phyloP scores from a whole-genome alignment of 768 basidiomycete species.

The Rhodocollybia butyracea region DNA sequence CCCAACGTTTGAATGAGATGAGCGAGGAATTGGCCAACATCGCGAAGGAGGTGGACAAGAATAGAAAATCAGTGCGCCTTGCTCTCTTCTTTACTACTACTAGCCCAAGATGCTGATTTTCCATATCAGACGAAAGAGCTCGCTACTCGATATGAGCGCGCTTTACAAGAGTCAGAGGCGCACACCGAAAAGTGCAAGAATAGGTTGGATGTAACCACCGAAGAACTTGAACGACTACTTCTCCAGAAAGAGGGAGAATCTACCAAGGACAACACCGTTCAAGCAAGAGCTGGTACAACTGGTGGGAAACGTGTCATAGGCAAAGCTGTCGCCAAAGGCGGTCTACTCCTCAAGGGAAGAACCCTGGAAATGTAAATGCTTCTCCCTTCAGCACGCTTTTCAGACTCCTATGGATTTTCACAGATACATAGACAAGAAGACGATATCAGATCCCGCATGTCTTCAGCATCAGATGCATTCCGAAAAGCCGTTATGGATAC shows the following conservation, averaged over 20 bases:
- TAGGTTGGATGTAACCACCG: slow-evolving; percentile 84
- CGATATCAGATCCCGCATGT: slow-evolving; percentile 85
- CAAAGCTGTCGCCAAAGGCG: slow-evolving; percentile 90
- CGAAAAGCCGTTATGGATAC: slow-evolving; percentile 88
- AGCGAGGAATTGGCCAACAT: slow-evolving; percentile 87
- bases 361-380: slow-evolving; percentile 70
- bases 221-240: slow-evolving; percentile 90
- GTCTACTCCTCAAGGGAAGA: slow-evolving; percentile 85
- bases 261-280: slow-evolving; percentile 74
- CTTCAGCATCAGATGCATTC: slow-evolving; percentile 81
- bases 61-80: slow-evolving; percentile 72
- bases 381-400: slow-evolving; percentile 8
- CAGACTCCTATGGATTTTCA: slow-evolving; percentile 7
- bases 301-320: slow-evolving; percentile 82
- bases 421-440: slow-evolving; percentile 93
- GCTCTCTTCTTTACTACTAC: slow-evolving; percentile 5
- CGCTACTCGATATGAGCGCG: slow-evolving; percentile 82
- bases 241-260: slow-evolving; percentile 96
- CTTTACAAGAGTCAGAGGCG: slow-evolving; percentile 82
- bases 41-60: slow-evolving; percentile 91
- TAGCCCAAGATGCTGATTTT: background rate
- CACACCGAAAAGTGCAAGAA: slow-evolving; percentile 86
- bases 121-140: slow-evolving; percentile 80
- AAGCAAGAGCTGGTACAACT: slow-evolving; percentile 55
- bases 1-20: slow-evolving; percentile 91